A percentile compares a stretch with the other conserved stretches of the same genome.
phyloP scores from a whole-genome alignment of 306 rosid species.

The Hippophae rhamnoides region DNA sequence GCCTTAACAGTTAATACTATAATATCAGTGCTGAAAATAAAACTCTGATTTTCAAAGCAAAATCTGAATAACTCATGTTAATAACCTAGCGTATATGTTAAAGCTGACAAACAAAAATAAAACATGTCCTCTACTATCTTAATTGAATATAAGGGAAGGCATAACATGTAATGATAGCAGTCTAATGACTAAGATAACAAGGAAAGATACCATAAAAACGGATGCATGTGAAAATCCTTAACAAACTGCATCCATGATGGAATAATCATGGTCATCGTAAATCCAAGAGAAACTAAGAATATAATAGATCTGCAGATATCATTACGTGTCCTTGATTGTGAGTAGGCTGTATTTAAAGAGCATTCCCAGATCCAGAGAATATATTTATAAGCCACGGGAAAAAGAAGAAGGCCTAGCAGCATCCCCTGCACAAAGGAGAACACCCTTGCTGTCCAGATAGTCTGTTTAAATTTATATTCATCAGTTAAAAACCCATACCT shows the following conservation, averaged over 20 bases:
- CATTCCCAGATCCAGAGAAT: conserved; percentile 47
- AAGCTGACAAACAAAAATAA: too few relatives aligned
- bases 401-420: conserved; percentile 82
- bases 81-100: too few relatives aligned
- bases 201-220: conserved; percentile 53
- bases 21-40: too few relatives aligned
- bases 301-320: conserved; percentile 52
- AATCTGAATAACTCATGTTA: too few relatives aligned
- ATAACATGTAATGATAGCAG: conserved; percentile 13
- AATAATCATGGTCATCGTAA: conserved; percentile 46
- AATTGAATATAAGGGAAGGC: conserved; percentile 11
- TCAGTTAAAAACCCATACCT: conserved; percentile 45
- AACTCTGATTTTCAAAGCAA: too few relatives aligned
- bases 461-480: conserved; percentile 17
- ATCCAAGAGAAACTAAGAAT: conserved; percentile 52
- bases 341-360: conserved; percentile 27
- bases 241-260: conserved; percentile 89
- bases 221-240: conserved; percentile 67
- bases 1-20: conserved; percentile 5
- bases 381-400: conserved; percentile 54
- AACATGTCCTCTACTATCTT: neutral
- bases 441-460: conserved; percentile 20
- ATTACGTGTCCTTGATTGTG: conserved; percentile 41
- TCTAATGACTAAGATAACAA: conserved; percentile 12
- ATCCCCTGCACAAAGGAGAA: conserved; percentile 58